Percentiles rank a stretch among this genome's conserved stretches.
Evolutionary conservation across 176 grass and related monocot genomes (phyloP).

Genomic region (Juncus effusus): DNA sequence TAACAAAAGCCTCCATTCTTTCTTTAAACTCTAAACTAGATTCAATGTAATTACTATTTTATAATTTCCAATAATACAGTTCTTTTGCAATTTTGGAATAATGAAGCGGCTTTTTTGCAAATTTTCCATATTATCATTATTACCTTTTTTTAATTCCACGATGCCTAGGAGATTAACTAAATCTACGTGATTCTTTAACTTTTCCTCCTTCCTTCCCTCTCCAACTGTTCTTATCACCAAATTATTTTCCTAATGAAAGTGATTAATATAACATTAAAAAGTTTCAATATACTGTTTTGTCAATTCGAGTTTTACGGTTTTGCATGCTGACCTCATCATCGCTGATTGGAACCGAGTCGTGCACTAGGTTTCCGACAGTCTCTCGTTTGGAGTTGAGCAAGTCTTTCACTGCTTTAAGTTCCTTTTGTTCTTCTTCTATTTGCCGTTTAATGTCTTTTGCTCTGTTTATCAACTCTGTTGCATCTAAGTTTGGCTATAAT

Average conservation of each 20-base stretch:
- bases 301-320: no score
- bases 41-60: no score
- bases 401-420: conserved; percentile 83
- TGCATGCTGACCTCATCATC: conserved; percentile 43
- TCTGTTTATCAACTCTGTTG: conserved; percentile 57
- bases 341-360: conserved; percentile 62
- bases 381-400: conserved; percentile 51
- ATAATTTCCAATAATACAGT: no score
- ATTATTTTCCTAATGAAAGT: conserved; percentile 76
- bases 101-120: background rate
- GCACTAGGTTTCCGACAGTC: conserved; percentile 74
- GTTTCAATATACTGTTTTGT: no score
- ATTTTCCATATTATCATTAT: no score
- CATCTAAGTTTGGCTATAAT: conserved; percentile 50
- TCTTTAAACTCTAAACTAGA: no score
- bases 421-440: conserved; percentile 52
- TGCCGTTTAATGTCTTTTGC: conserved; percentile 73
- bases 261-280: background rate
- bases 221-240: conserved; percentile 60
- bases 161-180: conserved; percentile 76
- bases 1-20: no score
- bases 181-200: conserved; percentile 83
- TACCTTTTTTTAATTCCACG: conserved; percentile 73
- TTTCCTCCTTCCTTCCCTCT: conserved; percentile 59
- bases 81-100: background rate